Evolutionary conservation across 805 yeast genomes (phyloP), one percentile per base, ranked within the genome.

Genomic region (Sugiyamaella valdiviana): DNA sequence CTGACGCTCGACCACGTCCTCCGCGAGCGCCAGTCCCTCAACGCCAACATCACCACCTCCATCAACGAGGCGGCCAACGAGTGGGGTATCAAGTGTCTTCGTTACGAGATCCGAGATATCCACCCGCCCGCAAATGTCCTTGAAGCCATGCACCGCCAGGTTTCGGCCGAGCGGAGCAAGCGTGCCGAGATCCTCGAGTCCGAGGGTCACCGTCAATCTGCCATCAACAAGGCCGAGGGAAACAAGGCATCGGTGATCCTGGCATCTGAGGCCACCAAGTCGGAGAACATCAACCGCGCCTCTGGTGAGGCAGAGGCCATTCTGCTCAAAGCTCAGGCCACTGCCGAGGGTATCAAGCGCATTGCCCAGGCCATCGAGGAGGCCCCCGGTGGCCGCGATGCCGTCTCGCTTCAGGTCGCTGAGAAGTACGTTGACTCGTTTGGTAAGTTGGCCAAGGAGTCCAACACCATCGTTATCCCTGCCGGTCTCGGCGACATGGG

Each of bases 71-170:
- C 95, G 14, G 86, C 95, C 10, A 69, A 71, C 48, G 88, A 79
- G 45, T 86, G 95, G 95, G 95, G 95, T 48, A 82, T 86, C 49
- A 75, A 77, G 60, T 87, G 95, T 62, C 71, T 86, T 53, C 77
- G 95, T 61, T 85, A 87, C 65, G 95, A 86, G 65, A 85, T 86
- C 67, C 77, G 89, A 61, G 95, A 86, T 62, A 86, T 86, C 51
- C 89, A 86, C 63, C 95, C 95, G 1, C 95, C 95, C 2, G 75
- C 75, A 35, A 84, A 85, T 57, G 95, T 86, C 9, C 76, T 86
- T 58, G 90, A 83, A 59, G 93, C 95, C 22, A 87, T 86, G 95
- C 95, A 86, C 66, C 78, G 91, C 63, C 95, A 85, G 66, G 95
- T 87, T 20, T 77, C 83, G 51, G 93, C 95, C 40, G 95, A 87